Evolutionary conservation across 495 filamentous ascomycete species (phyloP).

Genomic region (Aspergillus homomorphus): DNA sequence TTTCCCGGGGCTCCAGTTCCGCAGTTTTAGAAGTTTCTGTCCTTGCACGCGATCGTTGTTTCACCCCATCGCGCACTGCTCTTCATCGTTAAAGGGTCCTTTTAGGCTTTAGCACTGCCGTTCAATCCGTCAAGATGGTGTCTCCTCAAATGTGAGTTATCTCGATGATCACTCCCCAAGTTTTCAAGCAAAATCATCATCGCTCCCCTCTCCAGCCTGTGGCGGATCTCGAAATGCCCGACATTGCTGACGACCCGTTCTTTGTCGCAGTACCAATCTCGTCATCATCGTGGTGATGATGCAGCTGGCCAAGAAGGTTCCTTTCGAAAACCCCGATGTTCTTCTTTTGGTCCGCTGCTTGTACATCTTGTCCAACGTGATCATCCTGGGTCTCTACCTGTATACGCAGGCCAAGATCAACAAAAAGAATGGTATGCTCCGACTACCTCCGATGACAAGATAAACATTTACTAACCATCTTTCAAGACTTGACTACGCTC

Average conservation of each 20-base stretch:
- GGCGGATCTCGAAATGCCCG: neutral
- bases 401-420: slow-evolving; percentile 81
- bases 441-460: neutral
- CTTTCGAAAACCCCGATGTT: slow-evolving; percentile 87
- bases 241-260: slow-evolving; percentile 9
- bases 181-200: neutral
- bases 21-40: slow-evolving; percentile 26
- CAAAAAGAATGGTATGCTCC: slow-evolving; percentile 80
- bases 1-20: slow-evolving; percentile 21
- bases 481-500: slow-evolving; percentile 86
- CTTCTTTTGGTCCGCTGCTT: slow-evolving; percentile 77
- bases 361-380: slow-evolving; percentile 83
- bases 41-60: slow-evolving; percentile 18
- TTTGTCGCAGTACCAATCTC: slow-evolving; percentile 72
- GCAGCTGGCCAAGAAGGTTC: slow-evolving; percentile 94
- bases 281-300: slow-evolving; percentile 95
- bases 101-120: slow-evolving; percentile 8
- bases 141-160: slow-evolving; percentile 45
- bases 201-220: neutral
- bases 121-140: slow-evolving; percentile 38
- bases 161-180: neutral
- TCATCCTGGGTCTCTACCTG: slow-evolving; percentile 80
- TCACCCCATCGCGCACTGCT: slow-evolving; percentile 15
- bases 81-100: slow-evolving; percentile 12
- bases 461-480: neutral